A percentile compares a stretch with the other conserved stretches of the same genome.
phyloP scores from a whole-genome alignment of 2,329 filamentous ascomycete genomes.

The Pyricularia sp. region DNA sequence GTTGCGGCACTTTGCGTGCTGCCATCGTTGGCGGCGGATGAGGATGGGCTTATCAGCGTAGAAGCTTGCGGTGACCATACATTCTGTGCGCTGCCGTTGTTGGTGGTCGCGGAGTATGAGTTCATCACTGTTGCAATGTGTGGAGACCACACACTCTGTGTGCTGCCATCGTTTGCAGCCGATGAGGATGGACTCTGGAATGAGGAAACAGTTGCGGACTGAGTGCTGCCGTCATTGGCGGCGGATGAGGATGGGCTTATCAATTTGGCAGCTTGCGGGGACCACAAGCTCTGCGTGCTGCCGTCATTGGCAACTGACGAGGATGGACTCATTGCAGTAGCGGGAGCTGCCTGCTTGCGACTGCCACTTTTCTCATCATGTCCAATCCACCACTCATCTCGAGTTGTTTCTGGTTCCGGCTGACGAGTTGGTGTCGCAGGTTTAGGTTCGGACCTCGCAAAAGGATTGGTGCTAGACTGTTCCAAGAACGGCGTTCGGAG shows the following conservation, averaged over 20 bases:
- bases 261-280: neutral
- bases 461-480: conserved; percentile 16
- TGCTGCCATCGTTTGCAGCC: neutral
- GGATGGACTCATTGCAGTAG: neutral
- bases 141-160: neutral
- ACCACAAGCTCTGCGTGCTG: neutral
- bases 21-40: neutral
- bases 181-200: conserved; percentile 4
- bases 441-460: conserved; percentile 17
- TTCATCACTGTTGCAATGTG: neutral
- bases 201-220: neutral
- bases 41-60: conserved; percentile 4
- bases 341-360: neutral
- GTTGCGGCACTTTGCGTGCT: neutral
- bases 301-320: neutral
- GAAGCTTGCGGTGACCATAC: neutral
- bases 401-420: conserved; percentile 9
- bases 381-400: conserved; percentile 25
- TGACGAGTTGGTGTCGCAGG: neutral
- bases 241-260: neutral
- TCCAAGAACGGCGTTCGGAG: conserved; percentile 54
- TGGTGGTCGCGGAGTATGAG: neutral
- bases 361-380: conserved; percentile 13
- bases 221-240: neutral
- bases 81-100: neutral